Evolutionary conservation across 495 filamentous ascomycete genomes (phyloP).

Genomic region (Neurospora pannonica): DNA sequence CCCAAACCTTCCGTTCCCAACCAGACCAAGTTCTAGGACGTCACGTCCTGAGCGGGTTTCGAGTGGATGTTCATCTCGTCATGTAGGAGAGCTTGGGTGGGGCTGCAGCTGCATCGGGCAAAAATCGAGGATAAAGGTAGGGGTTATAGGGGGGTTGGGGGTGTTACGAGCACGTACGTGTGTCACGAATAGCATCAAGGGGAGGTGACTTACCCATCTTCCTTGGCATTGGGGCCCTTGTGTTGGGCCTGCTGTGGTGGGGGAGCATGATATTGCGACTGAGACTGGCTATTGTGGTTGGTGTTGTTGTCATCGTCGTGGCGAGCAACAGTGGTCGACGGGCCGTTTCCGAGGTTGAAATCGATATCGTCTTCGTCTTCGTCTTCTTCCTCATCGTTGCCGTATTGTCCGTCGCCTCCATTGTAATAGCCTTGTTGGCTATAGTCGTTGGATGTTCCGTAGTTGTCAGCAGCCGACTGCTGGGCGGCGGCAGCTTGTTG

Average conservation of each 20-base stretch:
- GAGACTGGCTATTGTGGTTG: conserved; percentile 13
- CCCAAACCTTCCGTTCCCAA: neutral
- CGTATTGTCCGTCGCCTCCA: conserved; percentile 39
- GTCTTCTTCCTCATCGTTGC: conserved; percentile 53
- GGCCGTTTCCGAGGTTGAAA: conserved; percentile 43
- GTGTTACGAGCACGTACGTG: neutral
- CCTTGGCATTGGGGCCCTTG: conserved; percentile 68
- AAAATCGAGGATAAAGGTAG: neutral
- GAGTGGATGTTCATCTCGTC: neutral
- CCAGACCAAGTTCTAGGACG: neutral
- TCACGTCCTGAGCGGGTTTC: neutral
- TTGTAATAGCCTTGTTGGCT: conserved; percentile 19
- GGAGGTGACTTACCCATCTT: conserved; percentile 87
- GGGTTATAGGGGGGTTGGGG: neutral
- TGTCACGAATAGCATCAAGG: conserved; percentile 11
- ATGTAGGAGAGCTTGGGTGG: neutral
- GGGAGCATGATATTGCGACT: conserved; percentile 15
- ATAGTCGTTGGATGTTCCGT: neutral
- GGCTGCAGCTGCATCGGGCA: neutral
- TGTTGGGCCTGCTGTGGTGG: conserved; percentile 12
- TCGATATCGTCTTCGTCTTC: conserved; percentile 61
- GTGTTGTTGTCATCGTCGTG: conserved; percentile 23
- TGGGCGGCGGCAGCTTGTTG: conserved; percentile 29
- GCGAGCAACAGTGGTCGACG: conserved; percentile 23
- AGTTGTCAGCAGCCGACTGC: neutral